Evolutionary conservation across 2,329 filamentous ascomycete genomes (phyloP), one percentile per base, ranked within the genome.

Genomic region (Amauroascus niger): DNA sequence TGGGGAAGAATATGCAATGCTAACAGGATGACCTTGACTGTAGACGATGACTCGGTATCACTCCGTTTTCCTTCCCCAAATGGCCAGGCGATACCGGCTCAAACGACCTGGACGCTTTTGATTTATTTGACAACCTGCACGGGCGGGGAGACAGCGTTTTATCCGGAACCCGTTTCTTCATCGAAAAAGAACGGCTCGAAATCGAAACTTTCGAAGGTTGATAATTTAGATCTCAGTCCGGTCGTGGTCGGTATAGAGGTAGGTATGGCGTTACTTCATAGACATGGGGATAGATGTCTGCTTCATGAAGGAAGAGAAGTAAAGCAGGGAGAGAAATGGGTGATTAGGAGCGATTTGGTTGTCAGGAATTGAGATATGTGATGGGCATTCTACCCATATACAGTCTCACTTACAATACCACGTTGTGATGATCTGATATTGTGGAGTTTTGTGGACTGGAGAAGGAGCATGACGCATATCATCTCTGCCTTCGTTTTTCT

Each of bases 141-240:
- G 20, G 91, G 91, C 20, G 91, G 91, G 30, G 88, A 95, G 69
- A 96, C 91, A 0, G 87, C 93, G 30, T 96, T 96, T 69, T 94
- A 94, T 65, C 87, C 87, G 0, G 82, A 87, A 22, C 61, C 73
- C 13, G 70, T 73, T 11, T 67, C 76, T 2, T 65, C 75, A 16
- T 52, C 54, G 14, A 49, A 49, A 32, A 50, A 45, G 20, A 43
- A 44, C 18, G 35, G 37, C 7, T 43, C 51, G 18, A 54, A 35
- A 16, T 54, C 46, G 2, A 50, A 50, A 18, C 7, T 32, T 6
- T 18, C 18, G 14, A 41, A 46, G 18, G 33, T 20, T 26, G 33
- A 44, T n/a, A 40, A 30, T 45, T n/a, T 6, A 30, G 13, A 39
- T 39, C 67, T 77, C 16, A 80, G 86, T 61, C 86, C 85, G 16